These are phyloP conservation scores for Macrophomina phaseolina DNA, from an alignment of 2,329 filamentous ascomycete genomes.

Conservation along the genomic window DNA sequence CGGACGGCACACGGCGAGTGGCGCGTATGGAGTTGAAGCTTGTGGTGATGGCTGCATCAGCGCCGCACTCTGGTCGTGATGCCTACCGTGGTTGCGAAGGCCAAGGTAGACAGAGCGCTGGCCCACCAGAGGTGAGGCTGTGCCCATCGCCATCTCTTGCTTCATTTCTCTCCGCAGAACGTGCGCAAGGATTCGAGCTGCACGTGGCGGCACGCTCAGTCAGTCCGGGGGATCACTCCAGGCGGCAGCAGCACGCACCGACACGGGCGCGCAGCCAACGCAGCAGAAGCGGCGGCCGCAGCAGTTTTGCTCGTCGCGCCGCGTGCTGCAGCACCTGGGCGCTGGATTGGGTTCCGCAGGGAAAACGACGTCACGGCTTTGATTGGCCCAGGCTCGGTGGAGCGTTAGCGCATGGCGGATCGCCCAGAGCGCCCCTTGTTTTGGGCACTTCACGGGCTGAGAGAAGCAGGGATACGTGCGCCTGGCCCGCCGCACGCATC, in stretches of 20 bases:
- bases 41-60: background rate
- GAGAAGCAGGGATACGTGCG: constrained; percentile 12
- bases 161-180: constrained; percentile 18
- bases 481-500: constrained; percentile 21
- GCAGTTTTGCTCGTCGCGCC: background rate
- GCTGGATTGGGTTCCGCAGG: background rate
- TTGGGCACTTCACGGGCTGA: constrained; percentile 18
- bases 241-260: background rate
- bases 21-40: constrained; percentile 12
- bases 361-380: constrained; percentile 10
- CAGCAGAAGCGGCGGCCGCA: background rate
- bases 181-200: constrained; percentile 11
- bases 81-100: background rate
- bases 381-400: constrained; percentile 15
- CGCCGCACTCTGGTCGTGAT: background rate
- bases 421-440: constrained; percentile 17
- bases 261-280: background rate
- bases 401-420: constrained; percentile 22
- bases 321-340: constrained; percentile 6
- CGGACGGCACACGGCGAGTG: background rate
- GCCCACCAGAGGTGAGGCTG: background rate
- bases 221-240: background rate
- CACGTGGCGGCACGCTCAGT: constrained; percentile 12
- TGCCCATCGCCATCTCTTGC: background rate
- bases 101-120: background rate